These are phyloP conservation scores for Coemansia asiatica DNA, from an alignment of 192 early-diverging fungal genomes.

Conservation along the genomic window DNA sequence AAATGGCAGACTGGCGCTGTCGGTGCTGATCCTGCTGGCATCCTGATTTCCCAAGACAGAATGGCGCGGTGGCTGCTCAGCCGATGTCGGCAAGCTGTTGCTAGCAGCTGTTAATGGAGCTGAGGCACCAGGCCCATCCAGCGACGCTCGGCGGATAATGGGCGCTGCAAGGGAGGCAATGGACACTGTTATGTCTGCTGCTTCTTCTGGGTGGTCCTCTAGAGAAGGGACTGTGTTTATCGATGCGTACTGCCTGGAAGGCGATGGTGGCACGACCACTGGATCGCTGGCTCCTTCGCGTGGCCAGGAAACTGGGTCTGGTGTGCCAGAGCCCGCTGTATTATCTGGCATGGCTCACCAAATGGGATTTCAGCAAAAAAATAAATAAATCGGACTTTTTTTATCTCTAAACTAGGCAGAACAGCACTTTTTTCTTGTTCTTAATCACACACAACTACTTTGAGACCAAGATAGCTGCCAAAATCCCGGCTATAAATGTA, in stretches of 20 bases:
- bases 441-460: not conserved
- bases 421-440: too few relatives aligned
- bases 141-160: conserved; percentile 8
- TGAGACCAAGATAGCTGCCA: not conserved
- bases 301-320: not conserved
- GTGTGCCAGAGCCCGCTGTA: not conserved
- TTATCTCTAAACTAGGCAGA: too few relatives aligned
- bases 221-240: conserved; percentile 31
- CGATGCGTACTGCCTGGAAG: conserved; percentile 29
- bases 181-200: conserved; percentile 14
- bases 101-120: conserved; percentile 6
- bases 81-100: not conserved
- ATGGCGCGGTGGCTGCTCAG: conserved; percentile 12
- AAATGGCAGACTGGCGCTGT: conserved; percentile 30
- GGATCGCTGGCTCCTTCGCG: not conserved
- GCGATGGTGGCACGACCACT: not conserved
- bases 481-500: not conserved
- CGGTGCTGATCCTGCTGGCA: conserved; percentile 4
- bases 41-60: not conserved
- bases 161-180: conserved; percentile 17
- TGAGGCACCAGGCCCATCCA: conserved; percentile 15
- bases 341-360: not conserved
- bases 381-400: not conserved
- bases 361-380: not conserved
- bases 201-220: conserved; percentile 12